These are phyloP conservation scores for Talaromyces wortmannii DNA, from an alignment of 495 filamentous ascomycete species.

Conservation along the genomic window DNA sequence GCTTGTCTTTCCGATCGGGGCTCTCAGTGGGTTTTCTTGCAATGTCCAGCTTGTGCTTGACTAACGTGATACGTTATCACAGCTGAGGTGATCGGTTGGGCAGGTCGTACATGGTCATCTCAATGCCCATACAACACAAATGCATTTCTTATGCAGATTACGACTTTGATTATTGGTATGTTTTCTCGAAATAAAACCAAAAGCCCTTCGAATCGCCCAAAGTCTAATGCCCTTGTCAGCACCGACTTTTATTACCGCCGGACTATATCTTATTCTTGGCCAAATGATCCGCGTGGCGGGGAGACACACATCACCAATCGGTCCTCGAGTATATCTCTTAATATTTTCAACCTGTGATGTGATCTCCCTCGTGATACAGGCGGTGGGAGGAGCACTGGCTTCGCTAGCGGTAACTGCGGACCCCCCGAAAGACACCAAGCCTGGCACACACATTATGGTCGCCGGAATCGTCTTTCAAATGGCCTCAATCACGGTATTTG, in stretches of 20 bases:
- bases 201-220: too few species aligned
- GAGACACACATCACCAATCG: slow-evolving; percentile 16
- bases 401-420: slow-evolving; percentile 19
- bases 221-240: neutral
- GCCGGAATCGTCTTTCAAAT: slow-evolving; percentile 56
- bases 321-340: slow-evolving; percentile 39
- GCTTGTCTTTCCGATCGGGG: neutral
- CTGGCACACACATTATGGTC: slow-evolving; percentile 60
- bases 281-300: slow-evolving; percentile 34
- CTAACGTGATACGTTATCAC: neutral
- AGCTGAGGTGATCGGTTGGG: slow-evolving; percentile 35
- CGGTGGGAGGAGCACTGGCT: slow-evolving; percentile 54
- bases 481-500: slow-evolving; percentile 37
- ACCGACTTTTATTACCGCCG: slow-evolving; percentile 37
- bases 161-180: slow-evolving; percentile 33
- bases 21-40: neutral
- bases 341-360: slow-evolving; percentile 57
- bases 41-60: neutral
- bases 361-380: slow-evolving; percentile 56
- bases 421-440: slow-evolving; percentile 12
- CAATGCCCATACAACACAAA: slow-evolving; percentile 32
- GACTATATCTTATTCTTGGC: slow-evolving; percentile 38
- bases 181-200: too few species aligned
- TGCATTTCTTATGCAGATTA: slow-evolving; percentile 40
- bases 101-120: slow-evolving; percentile 28